Evolutionary conservation across 129 eudicot genomes (phyloP), one percentile per base, ranked within the genome.

Genomic region (Arctium minus): DNA sequence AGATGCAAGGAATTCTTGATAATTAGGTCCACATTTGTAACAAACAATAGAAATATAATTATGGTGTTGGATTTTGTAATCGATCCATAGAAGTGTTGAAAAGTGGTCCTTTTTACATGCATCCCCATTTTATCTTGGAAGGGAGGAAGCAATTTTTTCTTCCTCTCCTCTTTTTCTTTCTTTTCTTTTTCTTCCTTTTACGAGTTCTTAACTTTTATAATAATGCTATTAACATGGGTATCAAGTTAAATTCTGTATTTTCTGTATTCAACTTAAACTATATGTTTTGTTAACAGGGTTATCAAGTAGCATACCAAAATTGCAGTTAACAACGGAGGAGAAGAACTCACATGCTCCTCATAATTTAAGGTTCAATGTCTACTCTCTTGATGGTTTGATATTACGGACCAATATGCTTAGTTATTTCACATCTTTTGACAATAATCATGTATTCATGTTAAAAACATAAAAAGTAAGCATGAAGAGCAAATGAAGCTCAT

Each of bases 301-400:
- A 81, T 89, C 92, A 11, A 90, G 91, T 74, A 88, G 77, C 82
- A 68, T 85, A 64, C 80, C 48, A 56, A 86, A 84, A 5, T 72
- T 86, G 74, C 86, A 83, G 69, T 69, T 90, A 64, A 86, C 86
- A 79, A 90, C 83, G 29, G 92, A 85, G 15, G 90, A 85, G 81
- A 79, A 84, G 71, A 88, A 85, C 81, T 31, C 79, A 48, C 82
- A 64, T 30, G 32, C 88, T 71, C 80, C 44, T 81, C 76, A 75
- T 10, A 75, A 74, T 89, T 77, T 79, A 72, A 91, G 93, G 94
- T 93, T 84, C 32, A 46, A 70, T 81, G 32, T 60, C 83, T 29
- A 70, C 36, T 74, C 39, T 11, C 64, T 73, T 38, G 22, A 76
- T 68, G 1, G 4, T 8, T 39, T 56, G 35, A n/a, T 13, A 44